Base-by-base conservation (phyloP, 352 stramenopile genomes). In the Phytophthora pisi region DNA sequence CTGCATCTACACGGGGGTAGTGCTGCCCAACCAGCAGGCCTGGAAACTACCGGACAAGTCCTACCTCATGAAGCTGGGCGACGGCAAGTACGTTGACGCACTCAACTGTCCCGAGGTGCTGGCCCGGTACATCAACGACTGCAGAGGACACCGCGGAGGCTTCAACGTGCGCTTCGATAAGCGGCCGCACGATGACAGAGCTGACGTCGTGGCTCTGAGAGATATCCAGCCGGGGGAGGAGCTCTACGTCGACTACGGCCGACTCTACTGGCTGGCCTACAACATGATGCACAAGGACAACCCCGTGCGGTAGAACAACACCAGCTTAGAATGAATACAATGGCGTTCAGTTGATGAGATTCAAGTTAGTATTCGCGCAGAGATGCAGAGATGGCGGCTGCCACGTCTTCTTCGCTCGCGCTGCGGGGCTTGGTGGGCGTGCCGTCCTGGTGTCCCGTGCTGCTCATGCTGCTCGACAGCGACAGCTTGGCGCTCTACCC, bases 81-180 rank as follows among this genome's bases (percentile, higher is more conserved):
- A 85, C n/a, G 77, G 77, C 51, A 82, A 83, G 47, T 95, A 92
- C 74, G 77, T 95, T 30, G 87, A 95, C 65, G 84, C 87, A 18
- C 68, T 74, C 26, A n/a, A 85, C 20, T 75, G 58, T 4, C 61
- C 61, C 0, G 11, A 88, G 15, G 78, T 92, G 16, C 54, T 86
- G 24, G 85, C 87, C 2, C 65, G 87, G 11, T 96, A 88, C 69
- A 94, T 96, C 51, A 96, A 96, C 66, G 88, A 94, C 74, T 92
- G 84, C 66, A 61, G 84, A 64, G 74, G 77, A 15, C 76, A 72
- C 30, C 43, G 63, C 5, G 74, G 74, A n/a, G 71, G 74, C 20
- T 84, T 89, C 64, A 96, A 96, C 26, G 84, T 96, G n/a, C 30
- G 60, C 36, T 96, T 96, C 57, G 74, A 89, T 9, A 94, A 94